These are phyloP conservation scores for Dendrobium nobile DNA, from an alignment of 106 monocot species.

Conservation along the genomic window DNA sequence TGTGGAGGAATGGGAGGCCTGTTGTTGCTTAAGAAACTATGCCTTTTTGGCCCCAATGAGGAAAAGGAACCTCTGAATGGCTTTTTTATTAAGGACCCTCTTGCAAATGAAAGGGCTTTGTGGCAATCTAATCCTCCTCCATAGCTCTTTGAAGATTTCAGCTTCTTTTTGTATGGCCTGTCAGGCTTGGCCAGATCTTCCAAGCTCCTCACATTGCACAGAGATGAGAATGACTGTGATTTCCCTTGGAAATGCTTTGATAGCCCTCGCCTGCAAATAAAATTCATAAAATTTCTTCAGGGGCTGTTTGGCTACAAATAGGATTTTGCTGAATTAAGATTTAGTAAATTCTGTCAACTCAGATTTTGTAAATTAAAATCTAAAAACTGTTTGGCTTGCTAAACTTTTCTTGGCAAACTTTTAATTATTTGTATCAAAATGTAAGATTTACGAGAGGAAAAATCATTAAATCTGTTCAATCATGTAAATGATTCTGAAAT, in stretches of 20 bases:
- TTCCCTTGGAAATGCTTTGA: constrained; percentile 64
- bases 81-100: constrained; percentile 19
- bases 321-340: no score
- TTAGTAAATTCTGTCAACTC: no score
- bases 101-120: neutral
- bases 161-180: constrained; percentile 16
- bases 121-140: constrained; percentile 18
- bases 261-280: constrained; percentile 36
- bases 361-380: no score
- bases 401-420: no score
- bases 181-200: constrained; percentile 53
- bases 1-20: constrained; percentile 17
- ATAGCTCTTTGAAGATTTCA: constrained; percentile 33
- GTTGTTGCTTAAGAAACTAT: constrained; percentile 5
- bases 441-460: no score
- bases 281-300: no score
- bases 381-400: no score
- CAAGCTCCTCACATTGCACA: constrained; percentile 30
- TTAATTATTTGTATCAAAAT: no score
- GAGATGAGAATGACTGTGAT: constrained; percentile 55
- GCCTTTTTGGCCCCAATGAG: constrained; percentile 7
- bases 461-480: no score
- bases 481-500: no score
- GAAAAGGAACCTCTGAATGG: constrained; percentile 18
- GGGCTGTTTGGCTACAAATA: no score